phyloP scores from a whole-genome alignment of 2,329 filamentous ascomycete genomes.

The Diaporthe aspalathi region DNA sequence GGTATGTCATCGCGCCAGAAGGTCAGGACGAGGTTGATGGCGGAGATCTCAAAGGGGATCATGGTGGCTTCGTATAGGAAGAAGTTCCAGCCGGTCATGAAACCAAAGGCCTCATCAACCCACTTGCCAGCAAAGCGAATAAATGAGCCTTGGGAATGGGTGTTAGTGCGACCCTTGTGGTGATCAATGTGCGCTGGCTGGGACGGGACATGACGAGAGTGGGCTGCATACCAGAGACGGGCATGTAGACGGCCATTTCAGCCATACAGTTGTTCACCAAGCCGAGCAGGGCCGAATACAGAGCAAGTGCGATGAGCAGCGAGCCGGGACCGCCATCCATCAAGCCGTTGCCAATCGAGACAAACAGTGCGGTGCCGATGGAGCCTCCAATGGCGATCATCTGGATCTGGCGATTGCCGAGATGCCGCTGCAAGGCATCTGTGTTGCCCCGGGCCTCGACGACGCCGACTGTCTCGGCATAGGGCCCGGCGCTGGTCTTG shows the following conservation, averaged over 20 bases:
- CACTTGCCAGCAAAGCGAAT: slow-evolving; percentile 73
- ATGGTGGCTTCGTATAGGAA: slow-evolving; percentile 55
- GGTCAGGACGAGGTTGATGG: slow-evolving; percentile 54
- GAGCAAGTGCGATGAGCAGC: slow-evolving; percentile 68
- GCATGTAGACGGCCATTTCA: slow-evolving; percentile 73
- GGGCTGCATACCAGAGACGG: slow-evolving; percentile 58
- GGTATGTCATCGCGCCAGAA: slow-evolving; percentile 61
- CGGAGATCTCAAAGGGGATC: slow-evolving; percentile 56
- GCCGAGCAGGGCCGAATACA: slow-evolving; percentile 67
- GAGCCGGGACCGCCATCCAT: slow-evolving; percentile 58
- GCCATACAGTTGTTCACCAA: slow-evolving; percentile 74
- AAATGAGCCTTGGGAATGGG: slow-evolving; percentile 59
- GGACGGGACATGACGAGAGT: neutral
- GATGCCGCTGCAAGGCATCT: slow-evolving; percentile 55
- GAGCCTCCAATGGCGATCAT: slow-evolving; percentile 69
- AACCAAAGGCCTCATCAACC: slow-evolving; percentile 73
- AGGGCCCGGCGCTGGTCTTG: slow-evolving; percentile 6
- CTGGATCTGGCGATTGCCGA: slow-evolving; percentile 68
- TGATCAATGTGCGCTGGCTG: too few species aligned
- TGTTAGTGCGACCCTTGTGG: neutral
- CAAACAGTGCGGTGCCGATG: slow-evolving; percentile 69
- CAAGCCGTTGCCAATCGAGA: slow-evolving; percentile 69
- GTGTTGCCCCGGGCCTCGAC: slow-evolving; percentile 35
- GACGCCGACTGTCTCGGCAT: slow-evolving; percentile 30
- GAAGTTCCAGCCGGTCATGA: slow-evolving; percentile 61